Evolutionary conservation across 306 rosid species (phyloP).

Genomic region (Clitoria ternatea): DNA sequence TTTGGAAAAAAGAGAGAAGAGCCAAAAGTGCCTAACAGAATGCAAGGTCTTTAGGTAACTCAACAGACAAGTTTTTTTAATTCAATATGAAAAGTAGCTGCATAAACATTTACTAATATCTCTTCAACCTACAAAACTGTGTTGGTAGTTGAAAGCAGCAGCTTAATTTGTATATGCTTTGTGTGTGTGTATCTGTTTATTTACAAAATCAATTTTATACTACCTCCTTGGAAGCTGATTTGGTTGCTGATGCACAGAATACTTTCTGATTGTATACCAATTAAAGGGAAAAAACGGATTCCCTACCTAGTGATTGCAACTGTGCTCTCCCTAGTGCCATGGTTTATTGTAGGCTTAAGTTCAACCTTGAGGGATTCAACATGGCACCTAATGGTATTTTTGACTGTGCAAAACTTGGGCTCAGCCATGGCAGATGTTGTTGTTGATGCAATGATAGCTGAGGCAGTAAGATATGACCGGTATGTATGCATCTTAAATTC

Average conservation of each 20-base stretch:
- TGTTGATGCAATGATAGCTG: slow-evolving; percentile 91
- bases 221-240: slow-evolving; percentile 28
- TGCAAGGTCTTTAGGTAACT: background rate
- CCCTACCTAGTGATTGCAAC: slow-evolving; percentile 78
- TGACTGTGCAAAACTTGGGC: slow-evolving; percentile 79
- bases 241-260: slow-evolving; percentile 47
- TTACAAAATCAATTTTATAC: slow-evolving; percentile 9
- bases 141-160: slow-evolving; percentile 8
- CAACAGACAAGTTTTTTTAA: background rate
- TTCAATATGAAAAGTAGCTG: background rate
- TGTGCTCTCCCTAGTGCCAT: slow-evolving; percentile 74
- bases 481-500: slow-evolving; percentile 36
- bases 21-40: background rate
- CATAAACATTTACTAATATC: background rate
- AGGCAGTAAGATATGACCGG: slow-evolving; percentile 74
- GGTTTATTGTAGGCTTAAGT: slow-evolving; percentile 62
- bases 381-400: slow-evolving; percentile 59
- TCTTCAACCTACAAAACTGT: background rate
- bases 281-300: slow-evolving; percentile 74
- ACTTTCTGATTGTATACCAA: slow-evolving; percentile 80
- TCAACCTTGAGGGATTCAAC: slow-evolving; percentile 53
- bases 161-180: slow-evolving; percentile 12
- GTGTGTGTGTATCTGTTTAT: background rate
- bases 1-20: background rate
- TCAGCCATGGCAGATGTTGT: slow-evolving; percentile 96